phyloP scores from a whole-genome alignment of 768 basidiomycete genomes.

The Agrocybe chaxingu region DNA sequence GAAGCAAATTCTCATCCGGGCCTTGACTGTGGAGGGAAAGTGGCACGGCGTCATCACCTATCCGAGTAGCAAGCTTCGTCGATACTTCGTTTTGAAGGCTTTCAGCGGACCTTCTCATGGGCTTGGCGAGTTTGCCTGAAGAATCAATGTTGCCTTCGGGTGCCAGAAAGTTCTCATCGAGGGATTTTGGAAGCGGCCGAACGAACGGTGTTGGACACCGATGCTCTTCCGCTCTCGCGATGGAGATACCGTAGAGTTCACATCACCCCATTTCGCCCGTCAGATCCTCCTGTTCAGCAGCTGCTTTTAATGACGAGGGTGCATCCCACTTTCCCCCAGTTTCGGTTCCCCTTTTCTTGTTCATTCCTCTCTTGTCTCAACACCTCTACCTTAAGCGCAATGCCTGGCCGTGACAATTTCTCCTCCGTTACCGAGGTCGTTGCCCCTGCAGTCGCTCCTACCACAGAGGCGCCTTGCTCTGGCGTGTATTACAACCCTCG shows the following conservation, averaged over 20 bases:
- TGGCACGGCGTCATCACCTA: background rate
- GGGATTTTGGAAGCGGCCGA: background rate
- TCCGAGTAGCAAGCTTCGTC: background rate
- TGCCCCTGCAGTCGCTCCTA: too few relatives aligned
- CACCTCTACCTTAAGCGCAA: background rate
- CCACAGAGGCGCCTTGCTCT: too few relatives aligned
- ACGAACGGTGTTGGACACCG: background rate
- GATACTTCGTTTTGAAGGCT: background rate
- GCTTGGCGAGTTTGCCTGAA: background rate
- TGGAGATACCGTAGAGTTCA: background rate
- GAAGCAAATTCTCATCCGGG: background rate
- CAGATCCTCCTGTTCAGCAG: background rate
- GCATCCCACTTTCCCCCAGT: background rate
- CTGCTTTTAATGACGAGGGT: background rate
- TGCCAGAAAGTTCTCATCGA: background rate
- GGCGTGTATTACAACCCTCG: conserved; percentile 57
- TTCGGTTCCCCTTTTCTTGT: background rate
- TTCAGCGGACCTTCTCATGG: background rate
- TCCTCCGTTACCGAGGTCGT: too few relatives aligned
- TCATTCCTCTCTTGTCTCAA: background rate
- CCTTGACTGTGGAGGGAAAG: background rate
- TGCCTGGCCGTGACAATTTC: background rate
- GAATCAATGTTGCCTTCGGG: background rate
- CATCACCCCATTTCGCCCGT: background rate
- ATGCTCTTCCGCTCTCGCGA: background rate